A percentile compares a stretch with the other conserved stretches of the same genome.
Conservation (phyloP, 805 yeast genomes). For the Wickerhamomyces kurtzmanii region DNA sequence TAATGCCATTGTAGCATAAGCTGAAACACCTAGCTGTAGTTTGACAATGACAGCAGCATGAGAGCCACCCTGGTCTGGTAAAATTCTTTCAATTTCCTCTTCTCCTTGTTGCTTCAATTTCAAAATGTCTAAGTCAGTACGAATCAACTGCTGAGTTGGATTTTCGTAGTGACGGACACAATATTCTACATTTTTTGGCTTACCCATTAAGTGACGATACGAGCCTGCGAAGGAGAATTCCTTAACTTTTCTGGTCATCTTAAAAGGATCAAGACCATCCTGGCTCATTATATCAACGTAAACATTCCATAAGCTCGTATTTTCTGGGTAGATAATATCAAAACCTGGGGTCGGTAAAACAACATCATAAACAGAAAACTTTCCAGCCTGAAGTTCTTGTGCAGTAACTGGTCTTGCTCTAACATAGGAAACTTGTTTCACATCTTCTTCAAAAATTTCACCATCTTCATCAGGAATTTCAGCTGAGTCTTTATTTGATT, state of each 20-base stretch:
- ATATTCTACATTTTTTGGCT: slow-evolving; percentile 57
- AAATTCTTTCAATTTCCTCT: slow-evolving; percentile 20
- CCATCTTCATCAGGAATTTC: slow-evolving; percentile 23
- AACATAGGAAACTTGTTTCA: slow-evolving; percentile 41
- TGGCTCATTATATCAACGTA: slow-evolving; percentile 67
- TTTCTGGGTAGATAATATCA: slow-evolving; percentile 79
- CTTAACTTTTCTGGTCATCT: slow-evolving; percentile 75
- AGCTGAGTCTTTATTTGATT: slow-evolving; percentile 11
- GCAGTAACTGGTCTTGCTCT: slow-evolving; percentile 70
- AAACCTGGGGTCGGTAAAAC: slow-evolving; percentile 97
- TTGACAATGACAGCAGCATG: slow-evolving; percentile 65
- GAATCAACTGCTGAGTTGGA: slow-evolving; percentile 61
- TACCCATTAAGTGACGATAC: slow-evolving; percentile 65
- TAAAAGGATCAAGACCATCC: slow-evolving; percentile 76
- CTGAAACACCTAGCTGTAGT: slow-evolving; percentile 73
- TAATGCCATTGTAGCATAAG: slow-evolving; percentile 96
- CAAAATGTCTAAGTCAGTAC: slow-evolving; percentile 65
- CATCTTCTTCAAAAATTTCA: slow-evolving; percentile 63
- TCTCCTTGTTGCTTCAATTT: slow-evolving; percentile 22
- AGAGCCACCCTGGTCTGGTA: slow-evolving; percentile 29
- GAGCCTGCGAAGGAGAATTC: slow-evolving; percentile 92
- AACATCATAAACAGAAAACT: slow-evolving; percentile 66
- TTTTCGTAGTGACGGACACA: slow-evolving; percentile 49
- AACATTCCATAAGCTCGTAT: slow-evolving; percentile 44
- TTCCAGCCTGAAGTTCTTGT: slow-evolving; percentile 53